These are phyloP conservation scores for Yamadazyma atlantica DNA, from an alignment of 1,139 yeast species.

Conservation along the genomic window DNA sequence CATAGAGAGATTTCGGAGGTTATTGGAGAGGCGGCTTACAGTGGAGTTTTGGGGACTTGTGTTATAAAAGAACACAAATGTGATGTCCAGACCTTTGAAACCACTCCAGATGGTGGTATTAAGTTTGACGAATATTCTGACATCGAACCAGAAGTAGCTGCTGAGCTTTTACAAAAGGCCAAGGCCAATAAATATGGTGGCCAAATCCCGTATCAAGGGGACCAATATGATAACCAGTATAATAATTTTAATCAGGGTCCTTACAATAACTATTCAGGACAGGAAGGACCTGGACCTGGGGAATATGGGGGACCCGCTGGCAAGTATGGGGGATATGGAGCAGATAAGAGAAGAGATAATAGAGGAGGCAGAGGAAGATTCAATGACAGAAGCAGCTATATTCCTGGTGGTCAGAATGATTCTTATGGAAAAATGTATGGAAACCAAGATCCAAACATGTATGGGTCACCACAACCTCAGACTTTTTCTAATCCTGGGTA, in stretches of 20 bases:
- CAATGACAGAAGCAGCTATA: slow-evolving; percentile 5
- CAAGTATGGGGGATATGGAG: slow-evolving; percentile 6
- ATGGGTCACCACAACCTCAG: not conserved
- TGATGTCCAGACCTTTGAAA: slow-evolving; percentile 74
- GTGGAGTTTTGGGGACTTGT: slow-evolving; percentile 74
- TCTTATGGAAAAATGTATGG: slow-evolving; percentile 1
- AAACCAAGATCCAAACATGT: not conserved
- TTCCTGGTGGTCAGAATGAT: slow-evolving; percentile 10
- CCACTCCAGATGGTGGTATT: slow-evolving; percentile 65
- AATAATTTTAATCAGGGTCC: not conserved
- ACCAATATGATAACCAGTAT: slow-evolving; percentile 1
- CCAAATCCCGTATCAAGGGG: slow-evolving; percentile 1
- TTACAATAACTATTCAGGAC: not conserved
- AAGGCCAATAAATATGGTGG: slow-evolving; percentile 25
- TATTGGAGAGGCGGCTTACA: slow-evolving; percentile 76
- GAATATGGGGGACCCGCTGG: slow-evolving; percentile 1
- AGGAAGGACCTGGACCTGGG: not conserved
- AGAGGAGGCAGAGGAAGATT: slow-evolving; percentile 8
- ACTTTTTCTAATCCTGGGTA: too few species aligned
- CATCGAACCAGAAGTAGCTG: slow-evolving; percentile 64
- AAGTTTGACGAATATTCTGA: slow-evolving; percentile 81
- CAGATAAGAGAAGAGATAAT: slow-evolving; percentile 4
- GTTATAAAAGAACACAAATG: slow-evolving; percentile 60
- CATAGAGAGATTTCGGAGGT: slow-evolving; percentile 48
- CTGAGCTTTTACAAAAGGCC: slow-evolving; percentile 42